Percentiles rank a stretch among this genome's conserved stretches.
phyloP scores from a whole-genome alignment of 306 rosid genomes.

The Myrica gale region DNA sequence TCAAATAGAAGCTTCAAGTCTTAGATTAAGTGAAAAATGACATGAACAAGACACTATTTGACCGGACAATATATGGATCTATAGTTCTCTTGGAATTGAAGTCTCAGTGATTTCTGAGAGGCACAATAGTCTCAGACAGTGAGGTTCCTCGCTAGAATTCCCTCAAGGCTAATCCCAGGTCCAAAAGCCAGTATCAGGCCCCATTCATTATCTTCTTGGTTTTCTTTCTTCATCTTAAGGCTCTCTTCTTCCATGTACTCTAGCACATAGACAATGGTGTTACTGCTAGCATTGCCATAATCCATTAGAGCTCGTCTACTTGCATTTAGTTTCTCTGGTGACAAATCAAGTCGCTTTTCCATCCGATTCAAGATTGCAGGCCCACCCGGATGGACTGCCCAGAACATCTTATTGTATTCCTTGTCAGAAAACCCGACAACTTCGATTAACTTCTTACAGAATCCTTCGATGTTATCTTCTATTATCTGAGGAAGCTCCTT shows the following conservation, averaged over 20 bases:
- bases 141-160: constrained; percentile 78
- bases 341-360: constrained; percentile 77
- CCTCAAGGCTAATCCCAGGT: constrained; percentile 89
- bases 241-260: constrained; percentile 82
- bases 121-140: constrained; percentile 20
- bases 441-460: constrained; percentile 56
- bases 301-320: constrained; percentile 77
- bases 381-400: constrained; percentile 95
- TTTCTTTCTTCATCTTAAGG: constrained; percentile 45
- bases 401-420: constrained; percentile 64
- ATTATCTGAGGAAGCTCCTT: constrained; percentile 90
- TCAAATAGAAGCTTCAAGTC: background rate
- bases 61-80: background rate
- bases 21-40: background rate
- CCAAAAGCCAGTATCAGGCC: constrained; percentile 92
- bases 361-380: constrained; percentile 82
- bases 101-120: background rate
- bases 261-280: constrained; percentile 77
- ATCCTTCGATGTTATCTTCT: constrained; percentile 74
- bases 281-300: constrained; percentile 88
- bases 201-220: constrained; percentile 53
- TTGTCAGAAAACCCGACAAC: constrained; percentile 44
- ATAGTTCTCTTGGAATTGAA: background rate
- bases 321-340: constrained; percentile 69
- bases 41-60: background rate